These are phyloP conservation scores for Nasturtium officinale DNA, from an alignment of 345 rosid species.

Conservation along the genomic window DNA sequence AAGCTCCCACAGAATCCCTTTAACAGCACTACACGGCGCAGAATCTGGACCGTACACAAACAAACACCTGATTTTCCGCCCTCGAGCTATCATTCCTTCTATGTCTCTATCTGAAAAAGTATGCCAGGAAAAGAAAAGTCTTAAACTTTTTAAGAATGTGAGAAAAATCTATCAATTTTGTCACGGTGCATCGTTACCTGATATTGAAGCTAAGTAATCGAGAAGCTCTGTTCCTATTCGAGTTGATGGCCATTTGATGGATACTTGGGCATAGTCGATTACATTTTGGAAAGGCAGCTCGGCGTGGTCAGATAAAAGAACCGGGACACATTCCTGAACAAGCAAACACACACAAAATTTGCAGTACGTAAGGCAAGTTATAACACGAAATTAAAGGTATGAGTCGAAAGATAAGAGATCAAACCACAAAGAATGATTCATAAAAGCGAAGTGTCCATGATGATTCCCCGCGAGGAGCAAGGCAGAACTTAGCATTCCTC, in stretches of 20 bases:
- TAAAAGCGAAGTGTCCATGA: conserved; percentile 98
- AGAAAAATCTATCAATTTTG: background rate
- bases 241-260: conserved; percentile 96
- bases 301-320: conserved; percentile 81
- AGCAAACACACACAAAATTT: conserved; percentile 9
- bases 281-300: conserved; percentile 96
- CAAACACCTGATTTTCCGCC: conserved; percentile 73
- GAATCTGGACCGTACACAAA: conserved; percentile 76
- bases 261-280: conserved; percentile 70
- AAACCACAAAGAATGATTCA: conserved; percentile 92
- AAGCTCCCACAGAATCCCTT: conserved; percentile 90
- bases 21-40: conserved; percentile 73
- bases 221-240: conserved; percentile 74
- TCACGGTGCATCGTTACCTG: conserved; percentile 43
- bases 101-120: conserved; percentile 57
- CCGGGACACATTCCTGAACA: conserved; percentile 93
- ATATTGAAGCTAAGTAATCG: conserved; percentile 82
- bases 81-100: conserved; percentile 71
- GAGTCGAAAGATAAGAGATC: conserved; percentile 24
- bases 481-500: conserved; percentile 90
- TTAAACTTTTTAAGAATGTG: background rate
- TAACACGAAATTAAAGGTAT: background rate
- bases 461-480: conserved; percentile 97
- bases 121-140: background rate
- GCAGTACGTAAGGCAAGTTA: background rate